A percentile compares a stretch with the other conserved stretches of the same genome.
Conservation (phyloP, 306 rosid species). For the Purshia tridentata region DNA sequence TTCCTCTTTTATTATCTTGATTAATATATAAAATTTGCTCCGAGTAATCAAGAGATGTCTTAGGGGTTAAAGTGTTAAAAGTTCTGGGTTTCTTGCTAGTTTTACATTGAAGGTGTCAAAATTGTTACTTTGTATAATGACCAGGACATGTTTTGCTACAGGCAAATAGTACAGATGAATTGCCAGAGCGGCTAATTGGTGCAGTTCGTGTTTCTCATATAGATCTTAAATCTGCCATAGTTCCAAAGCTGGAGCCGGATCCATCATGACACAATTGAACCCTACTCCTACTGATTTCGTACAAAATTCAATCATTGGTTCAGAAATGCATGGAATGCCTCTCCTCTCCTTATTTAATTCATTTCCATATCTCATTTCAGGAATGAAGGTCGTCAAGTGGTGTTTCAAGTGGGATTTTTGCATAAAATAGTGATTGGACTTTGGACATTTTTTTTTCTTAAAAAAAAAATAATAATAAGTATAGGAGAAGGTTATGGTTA, state of each 20-base stretch:
- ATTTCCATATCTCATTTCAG: slow-evolving; percentile 29
- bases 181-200: slow-evolving; percentile 92
- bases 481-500: slow-evolving; percentile 10
- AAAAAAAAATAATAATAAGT: slow-evolving; percentile 22
- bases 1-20: too few species aligned
- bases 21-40: neutral
- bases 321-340: slow-evolving; percentile 37
- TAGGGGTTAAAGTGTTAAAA: neutral
- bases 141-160: slow-evolving; percentile 36
- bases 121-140: neutral
- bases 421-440: slow-evolving; percentile 27
- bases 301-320: slow-evolving; percentile 48
- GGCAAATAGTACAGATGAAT: slow-evolving; percentile 87
- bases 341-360: slow-evolving; percentile 14
- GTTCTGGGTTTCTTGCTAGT: neutral
- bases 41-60: neutral
- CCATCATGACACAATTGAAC: slow-evolving; percentile 43
- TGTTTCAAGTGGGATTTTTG: slow-evolving; percentile 37
- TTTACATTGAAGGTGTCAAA: too few species aligned
- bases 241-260: slow-evolving; percentile 70
- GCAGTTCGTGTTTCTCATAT: slow-evolving; percentile 92
- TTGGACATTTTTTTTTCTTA: neutral
- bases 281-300: slow-evolving; percentile 18
- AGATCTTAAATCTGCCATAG: slow-evolving; percentile 69
- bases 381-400: slow-evolving; percentile 33